These are phyloP conservation scores for Fusarium nisikadoi DNA, from an alignment of 2,329 filamentous ascomycete genomes.

Conservation along the genomic window DNA sequence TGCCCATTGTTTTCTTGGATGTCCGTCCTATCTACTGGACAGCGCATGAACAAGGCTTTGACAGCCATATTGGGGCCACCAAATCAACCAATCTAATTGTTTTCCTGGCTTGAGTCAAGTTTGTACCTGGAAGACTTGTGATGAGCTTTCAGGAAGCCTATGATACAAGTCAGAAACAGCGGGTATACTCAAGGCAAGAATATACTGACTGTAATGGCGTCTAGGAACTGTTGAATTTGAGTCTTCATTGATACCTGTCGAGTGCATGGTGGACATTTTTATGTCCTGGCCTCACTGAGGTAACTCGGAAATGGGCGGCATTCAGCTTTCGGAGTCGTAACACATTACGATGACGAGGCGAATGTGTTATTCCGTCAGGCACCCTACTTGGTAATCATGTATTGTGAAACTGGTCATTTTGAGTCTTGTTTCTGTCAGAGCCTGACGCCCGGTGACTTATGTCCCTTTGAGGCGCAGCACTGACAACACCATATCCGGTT, in stretches of 20 bases:
- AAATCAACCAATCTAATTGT: not conserved
- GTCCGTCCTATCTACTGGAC: not conserved
- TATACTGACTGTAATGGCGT: not conserved
- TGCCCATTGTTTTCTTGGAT: not conserved
- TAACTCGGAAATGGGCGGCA: not conserved
- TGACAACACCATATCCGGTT: not conserved
- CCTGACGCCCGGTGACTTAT: constrained; percentile 24
- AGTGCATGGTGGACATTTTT: constrained; percentile 20
- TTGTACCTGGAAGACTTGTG: not conserved
- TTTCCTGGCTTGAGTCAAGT: not conserved
- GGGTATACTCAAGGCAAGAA: not conserved
- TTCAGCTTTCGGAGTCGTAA: not conserved
- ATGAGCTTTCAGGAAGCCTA: not conserved
- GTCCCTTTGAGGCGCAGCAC: constrained; percentile 23
- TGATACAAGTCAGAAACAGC: not conserved
- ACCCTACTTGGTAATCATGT: not conserved
- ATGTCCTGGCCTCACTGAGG: not conserved
- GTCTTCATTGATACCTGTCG: not conserved
- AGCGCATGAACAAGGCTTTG: not conserved
- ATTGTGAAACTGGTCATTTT: not conserved
- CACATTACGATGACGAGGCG: constrained; percentile 4
- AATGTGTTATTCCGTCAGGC: not conserved
- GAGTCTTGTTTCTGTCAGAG: not conserved
- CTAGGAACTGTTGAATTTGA: not conserved
- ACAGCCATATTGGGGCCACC: not conserved